Conservation (phyloP, 768 basidiomycete genomes). For the Tricholoma matsutake region DNA sequence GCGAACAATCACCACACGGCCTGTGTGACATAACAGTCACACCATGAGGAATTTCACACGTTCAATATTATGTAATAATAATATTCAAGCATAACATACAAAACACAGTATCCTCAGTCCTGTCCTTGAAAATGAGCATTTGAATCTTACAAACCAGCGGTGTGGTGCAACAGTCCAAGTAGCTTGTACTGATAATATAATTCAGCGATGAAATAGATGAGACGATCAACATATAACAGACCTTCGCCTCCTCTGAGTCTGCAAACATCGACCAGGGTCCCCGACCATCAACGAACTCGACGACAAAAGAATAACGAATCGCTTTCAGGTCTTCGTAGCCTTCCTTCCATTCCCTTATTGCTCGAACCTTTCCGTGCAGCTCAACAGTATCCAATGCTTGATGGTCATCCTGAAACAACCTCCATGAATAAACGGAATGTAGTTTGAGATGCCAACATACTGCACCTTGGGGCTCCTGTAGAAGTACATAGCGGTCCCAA, state of each 20-base stretch:
- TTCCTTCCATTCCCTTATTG: slow-evolving; percentile 59
- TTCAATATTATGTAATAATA: no score
- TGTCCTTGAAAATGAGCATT: not conserved
- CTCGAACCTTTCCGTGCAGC: slow-evolving; percentile 43
- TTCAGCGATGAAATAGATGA: slow-evolving; percentile 4
- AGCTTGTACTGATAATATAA: slow-evolving; percentile 38
- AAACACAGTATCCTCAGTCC: no score
- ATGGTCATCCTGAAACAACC: slow-evolving; percentile 33
- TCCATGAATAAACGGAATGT: not conserved
- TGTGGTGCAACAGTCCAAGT: slow-evolving; percentile 44
- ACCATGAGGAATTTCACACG: not conserved
- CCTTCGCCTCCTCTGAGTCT: slow-evolving; percentile 65
- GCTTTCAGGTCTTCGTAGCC: slow-evolving; percentile 66
- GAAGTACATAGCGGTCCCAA: slow-evolving; percentile 43
- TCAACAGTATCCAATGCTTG: slow-evolving; percentile 41
- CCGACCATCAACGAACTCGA: slow-evolving; percentile 52
- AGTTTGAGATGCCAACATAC: slow-evolving; percentile 1
- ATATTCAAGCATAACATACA: not conserved
- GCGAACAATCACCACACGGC: slow-evolving; percentile 22
- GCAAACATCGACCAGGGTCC: slow-evolving; percentile 56
- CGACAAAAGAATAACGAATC: slow-evolving; percentile 63
- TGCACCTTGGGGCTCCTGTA: slow-evolving; percentile 52
- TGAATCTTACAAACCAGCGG: slow-evolving; percentile 35
- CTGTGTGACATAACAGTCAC: slow-evolving; percentile 12
- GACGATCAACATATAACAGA: slow-evolving; percentile 17